Conservation (phyloP, 176 grass and related monocot species). For the Avena eriantha region DNA sequence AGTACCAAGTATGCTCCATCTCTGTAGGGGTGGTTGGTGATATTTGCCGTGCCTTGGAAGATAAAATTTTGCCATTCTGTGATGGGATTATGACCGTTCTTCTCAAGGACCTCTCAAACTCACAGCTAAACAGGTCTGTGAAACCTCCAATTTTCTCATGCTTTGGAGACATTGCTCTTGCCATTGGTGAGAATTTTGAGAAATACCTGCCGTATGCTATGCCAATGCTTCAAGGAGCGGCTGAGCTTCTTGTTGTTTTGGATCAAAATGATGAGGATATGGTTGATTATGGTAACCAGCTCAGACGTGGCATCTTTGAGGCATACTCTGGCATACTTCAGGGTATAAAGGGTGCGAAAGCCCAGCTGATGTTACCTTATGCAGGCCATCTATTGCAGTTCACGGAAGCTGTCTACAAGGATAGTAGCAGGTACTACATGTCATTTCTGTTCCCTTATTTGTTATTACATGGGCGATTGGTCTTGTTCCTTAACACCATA, state of each 20-base stretch:
- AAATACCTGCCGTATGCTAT: too few relatives aligned
- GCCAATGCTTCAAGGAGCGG: conserved; percentile 86
- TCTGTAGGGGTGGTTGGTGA: conserved; percentile 92
- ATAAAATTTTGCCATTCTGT: conserved; percentile 84
- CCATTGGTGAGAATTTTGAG: too few relatives aligned
- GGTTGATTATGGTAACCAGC: too few relatives aligned
- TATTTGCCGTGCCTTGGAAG: conserved; percentile 81
- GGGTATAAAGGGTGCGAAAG: conserved; percentile 79
- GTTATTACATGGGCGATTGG: conserved; percentile 18
- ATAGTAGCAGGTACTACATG: conserved; percentile 65
- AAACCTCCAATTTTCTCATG: conserved; percentile 87
- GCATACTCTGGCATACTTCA: conserved; percentile 50
- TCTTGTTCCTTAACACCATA: conserved; percentile 16
- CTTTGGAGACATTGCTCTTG: conserved; percentile 66
- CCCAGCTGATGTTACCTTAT: conserved; percentile 80
- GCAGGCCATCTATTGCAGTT: conserved; percentile 71
- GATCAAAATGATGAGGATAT: conserved; percentile 53
- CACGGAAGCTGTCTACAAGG: conserved; percentile 76
- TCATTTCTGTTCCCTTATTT: conserved; percentile 5
- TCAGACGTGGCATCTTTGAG: too few relatives aligned
- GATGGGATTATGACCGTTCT: conserved; percentile 88
- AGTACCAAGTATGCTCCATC: conserved; percentile 90
- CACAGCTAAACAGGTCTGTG: conserved; percentile 80
- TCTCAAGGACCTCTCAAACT: conserved; percentile 84
- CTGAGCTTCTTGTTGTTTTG: conserved; percentile 48